Base-by-base conservation (phyloP, 331 rosid species). In the Saraca asoca region DNA sequence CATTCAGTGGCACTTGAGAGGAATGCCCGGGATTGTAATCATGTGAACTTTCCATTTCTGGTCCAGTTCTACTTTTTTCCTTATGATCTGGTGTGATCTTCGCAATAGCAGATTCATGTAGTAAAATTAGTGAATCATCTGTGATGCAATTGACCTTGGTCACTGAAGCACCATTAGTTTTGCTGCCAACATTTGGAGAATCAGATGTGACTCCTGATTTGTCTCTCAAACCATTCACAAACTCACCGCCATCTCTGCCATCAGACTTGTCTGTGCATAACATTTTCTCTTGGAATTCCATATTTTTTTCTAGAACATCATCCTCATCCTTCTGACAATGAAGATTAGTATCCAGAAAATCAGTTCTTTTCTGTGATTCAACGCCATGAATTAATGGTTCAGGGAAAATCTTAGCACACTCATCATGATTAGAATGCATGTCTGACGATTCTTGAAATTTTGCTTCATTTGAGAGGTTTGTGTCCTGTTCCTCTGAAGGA, bases 401-500 rank as follows among this genome's bases (percentile, higher is more conserved):
- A 50, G 74, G 55, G 31, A 68, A 56, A 60, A 66, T 61, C 44
- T 49, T 35, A 38, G 6, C 76, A 35, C 48, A 44, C 7, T 70
- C 85, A 50, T 58, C 59, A 38, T 76, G 80, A 69, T 54, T 11
- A 52, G 54, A 49, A 75, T 46, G 61, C 38, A 48, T 24, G 51
- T 20, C 35, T 53, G 51, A 48, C 1, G 52, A 71, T 24, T 75
- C 78, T 70, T 72, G 77, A 74, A 77, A 70, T 56, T 78, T 77
- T 50, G 64, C 70, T 69, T 63, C 74, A 51, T 62, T 63, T 70
- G 82, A 74, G 74, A 52, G 24, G 12, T 3, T 7, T 10, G 57
- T 39, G 53, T 66, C 72, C 31, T 70, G 80, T 72, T 76, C 75
- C 12, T 64, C 88, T 79, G 90, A 54, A 13, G 71, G 60, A 66